phyloP scores from a whole-genome alignment of 2,329 filamentous ascomycete species.

The Sporothrix schenckii region DNA sequence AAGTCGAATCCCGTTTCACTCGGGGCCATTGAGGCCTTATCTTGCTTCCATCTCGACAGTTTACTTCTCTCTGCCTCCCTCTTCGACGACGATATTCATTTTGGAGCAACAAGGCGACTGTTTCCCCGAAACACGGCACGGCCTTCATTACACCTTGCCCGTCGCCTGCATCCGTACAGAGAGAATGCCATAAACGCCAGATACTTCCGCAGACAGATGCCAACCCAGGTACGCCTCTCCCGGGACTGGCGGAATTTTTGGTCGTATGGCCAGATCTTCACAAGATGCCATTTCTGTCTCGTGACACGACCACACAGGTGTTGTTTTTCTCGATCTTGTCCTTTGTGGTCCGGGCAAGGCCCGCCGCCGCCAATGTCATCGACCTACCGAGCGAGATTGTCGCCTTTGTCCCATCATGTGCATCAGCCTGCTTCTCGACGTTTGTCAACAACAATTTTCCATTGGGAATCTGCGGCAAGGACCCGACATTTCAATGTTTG shows the following conservation, averaged over 20 bases:
- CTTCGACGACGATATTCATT: neutral
- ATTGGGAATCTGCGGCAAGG: constrained; percentile 51
- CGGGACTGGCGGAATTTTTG: neutral
- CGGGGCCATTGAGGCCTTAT: too few species aligned
- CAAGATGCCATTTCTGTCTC: constrained; percentile 24
- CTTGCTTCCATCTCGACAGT: neutral
- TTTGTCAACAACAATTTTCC: constrained; percentile 66
- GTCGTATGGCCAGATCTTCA: constrained; percentile 23
- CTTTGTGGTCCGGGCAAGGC: neutral
- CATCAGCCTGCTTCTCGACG: constrained; percentile 61
- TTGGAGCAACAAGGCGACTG: too few species aligned
- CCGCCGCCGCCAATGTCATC: constrained; percentile 30
- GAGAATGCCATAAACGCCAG: neutral
- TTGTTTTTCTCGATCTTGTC: constrained; percentile 36
- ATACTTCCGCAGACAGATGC: neutral
- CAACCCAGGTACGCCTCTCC: neutral
- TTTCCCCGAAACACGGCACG: neutral
- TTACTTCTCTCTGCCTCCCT: neutral
- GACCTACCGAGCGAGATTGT: constrained; percentile 47
- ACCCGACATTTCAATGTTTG: constrained; percentile 62
- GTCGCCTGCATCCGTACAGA: neutral
- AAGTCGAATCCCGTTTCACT: neutral
- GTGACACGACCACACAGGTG: constrained; percentile 44
- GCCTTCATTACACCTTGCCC: neutral
- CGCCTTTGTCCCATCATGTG: constrained; percentile 60